phyloP scores from a whole-genome alignment of 306 rosid species.

The Vigna angularis region DNA sequence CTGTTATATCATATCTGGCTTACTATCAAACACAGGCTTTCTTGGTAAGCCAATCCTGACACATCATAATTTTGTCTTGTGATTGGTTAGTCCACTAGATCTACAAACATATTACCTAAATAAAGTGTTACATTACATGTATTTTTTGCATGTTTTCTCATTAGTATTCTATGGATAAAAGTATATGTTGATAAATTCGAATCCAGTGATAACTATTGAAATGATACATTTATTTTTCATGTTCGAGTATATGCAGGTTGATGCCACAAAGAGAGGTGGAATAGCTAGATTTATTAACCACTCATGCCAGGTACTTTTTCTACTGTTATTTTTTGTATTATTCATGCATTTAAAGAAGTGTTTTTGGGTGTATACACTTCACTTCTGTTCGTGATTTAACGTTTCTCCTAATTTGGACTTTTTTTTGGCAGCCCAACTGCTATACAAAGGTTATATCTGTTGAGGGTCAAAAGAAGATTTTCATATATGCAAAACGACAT shows the following conservation, averaged over 20 bases:
- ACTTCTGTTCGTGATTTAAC: slow-evolving; percentile 32
- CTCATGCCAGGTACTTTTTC: slow-evolving; percentile 87
- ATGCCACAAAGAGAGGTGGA: slow-evolving; percentile 98
- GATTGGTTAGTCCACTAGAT: slow-evolving; percentile 6
- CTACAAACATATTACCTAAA: slow-evolving; percentile 10
- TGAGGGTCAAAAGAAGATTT: slow-evolving; percentile 92
- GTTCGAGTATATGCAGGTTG: slow-evolving; percentile 70
- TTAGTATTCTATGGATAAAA: slow-evolving; percentile 11
- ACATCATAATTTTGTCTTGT: slow-evolving; percentile 13
- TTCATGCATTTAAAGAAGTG: background rate
- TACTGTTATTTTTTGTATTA: background rate
- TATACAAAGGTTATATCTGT: slow-evolving; percentile 95
- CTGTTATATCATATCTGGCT: slow-evolving; percentile 6
- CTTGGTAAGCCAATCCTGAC: slow-evolving; percentile 7
- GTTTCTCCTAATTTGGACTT: slow-evolving; percentile 29
- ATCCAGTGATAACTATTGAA: slow-evolving; percentile 24
- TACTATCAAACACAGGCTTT: slow-evolving; percentile 22
- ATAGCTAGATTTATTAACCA: slow-evolving; percentile 95
- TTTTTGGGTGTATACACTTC: background rate
- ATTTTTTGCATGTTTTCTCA: background rate
- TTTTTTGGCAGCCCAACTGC: slow-evolving; percentile 91
- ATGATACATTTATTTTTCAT: slow-evolving; percentile 35
- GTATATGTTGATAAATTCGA: slow-evolving; percentile 14
- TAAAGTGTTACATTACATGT: slow-evolving; percentile 13
- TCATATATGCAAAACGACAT: slow-evolving; percentile 91